Conservation (phyloP, 331 rosid genomes). For the Dryas integrifolia region DNA sequence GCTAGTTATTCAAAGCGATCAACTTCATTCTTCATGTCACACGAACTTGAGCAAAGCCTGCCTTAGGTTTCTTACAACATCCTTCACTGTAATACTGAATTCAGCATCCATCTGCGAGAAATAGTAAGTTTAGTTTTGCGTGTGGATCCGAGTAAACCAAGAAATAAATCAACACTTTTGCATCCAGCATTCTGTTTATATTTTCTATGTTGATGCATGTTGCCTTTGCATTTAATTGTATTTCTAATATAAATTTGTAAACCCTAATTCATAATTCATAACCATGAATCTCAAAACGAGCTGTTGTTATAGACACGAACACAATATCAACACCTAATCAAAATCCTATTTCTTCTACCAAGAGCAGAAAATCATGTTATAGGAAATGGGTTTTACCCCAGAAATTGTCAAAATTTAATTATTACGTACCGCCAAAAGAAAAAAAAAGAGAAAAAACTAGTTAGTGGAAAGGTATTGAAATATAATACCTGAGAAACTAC, state of each 20-base stretch:
- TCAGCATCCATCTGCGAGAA: conserved; percentile 55
- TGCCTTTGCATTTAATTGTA: too few relatives aligned
- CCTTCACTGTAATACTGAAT: conserved; percentile 48
- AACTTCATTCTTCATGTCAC: conserved; percentile 7
- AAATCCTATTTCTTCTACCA: not conserved
- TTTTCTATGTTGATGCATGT: too few relatives aligned
- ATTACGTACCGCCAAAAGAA: not conserved
- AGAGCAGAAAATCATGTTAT: not conserved
- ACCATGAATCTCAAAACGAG: too few relatives aligned
- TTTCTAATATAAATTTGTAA: too few relatives aligned
- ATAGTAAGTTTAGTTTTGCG: not conserved
- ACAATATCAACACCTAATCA: too few relatives aligned
- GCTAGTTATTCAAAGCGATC: not conserved
- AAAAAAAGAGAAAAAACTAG: not conserved
- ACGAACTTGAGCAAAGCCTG: conserved; percentile 34
- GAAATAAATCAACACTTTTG: too few relatives aligned
- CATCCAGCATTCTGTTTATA: too few relatives aligned
- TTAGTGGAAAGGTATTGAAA: too few relatives aligned
- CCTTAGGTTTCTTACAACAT: conserved; percentile 47
- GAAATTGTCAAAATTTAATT: not conserved
- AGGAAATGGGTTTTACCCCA: too few relatives aligned
- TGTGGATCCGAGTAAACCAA: not conserved
- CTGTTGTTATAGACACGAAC: too few relatives aligned
- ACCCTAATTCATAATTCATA: too few relatives aligned
- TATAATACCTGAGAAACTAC: conserved; percentile 63